Evolutionary conservation across 371 early-diverging fungal genomes (phyloP).

Genomic region (Basidiobolus meristosporus): DNA sequence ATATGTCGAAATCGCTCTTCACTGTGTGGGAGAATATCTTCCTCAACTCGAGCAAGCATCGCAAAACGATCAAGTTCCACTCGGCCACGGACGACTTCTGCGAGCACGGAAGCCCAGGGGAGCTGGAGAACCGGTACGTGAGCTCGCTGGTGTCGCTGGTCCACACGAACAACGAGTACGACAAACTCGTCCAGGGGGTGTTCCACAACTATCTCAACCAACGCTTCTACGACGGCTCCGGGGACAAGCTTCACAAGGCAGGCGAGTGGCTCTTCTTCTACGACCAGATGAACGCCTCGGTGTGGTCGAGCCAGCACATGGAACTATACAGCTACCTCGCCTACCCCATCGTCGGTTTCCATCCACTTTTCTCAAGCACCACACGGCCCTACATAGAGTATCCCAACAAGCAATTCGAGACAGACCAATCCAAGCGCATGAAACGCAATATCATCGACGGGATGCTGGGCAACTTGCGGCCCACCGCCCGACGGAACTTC

Average conservation of each 20-base stretch:
- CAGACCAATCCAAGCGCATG: conserved; percentile 21
- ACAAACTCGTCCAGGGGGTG: conserved; percentile 30
- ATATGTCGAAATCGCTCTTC: conserved; percentile 55
- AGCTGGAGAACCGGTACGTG: background rate
- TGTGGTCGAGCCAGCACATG: conserved; percentile 19
- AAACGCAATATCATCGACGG: conserved; percentile 29
- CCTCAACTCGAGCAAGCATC: conserved; percentile 3
- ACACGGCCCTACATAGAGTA: conserved; percentile 46
- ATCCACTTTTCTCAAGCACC: conserved; percentile 63
- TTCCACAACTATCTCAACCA: conserved; percentile 75
- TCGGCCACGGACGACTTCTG: background rate
- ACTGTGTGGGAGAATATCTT: conserved; percentile 67
- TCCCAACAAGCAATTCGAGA: conserved; percentile 58
- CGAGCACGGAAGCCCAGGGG: background rate
- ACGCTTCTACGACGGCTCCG: conserved; percentile 54
- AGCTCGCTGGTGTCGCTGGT: background rate
- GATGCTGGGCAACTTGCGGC: conserved; percentile 25
- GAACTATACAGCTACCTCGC: conserved; percentile 43
- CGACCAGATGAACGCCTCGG: conserved; percentile 38
- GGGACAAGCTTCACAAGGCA: conserved; percentile 32
- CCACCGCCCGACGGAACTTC: conserved; percentile 20
- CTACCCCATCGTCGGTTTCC: conserved; percentile 52
- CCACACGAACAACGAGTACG: background rate
- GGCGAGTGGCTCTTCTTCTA: conserved; percentile 69
- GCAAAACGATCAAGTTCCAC: background rate